Percentiles rank a stretch among this genome's conserved stretches.
These are phyloP conservation scores for Kodamaea sp. DNA, from an alignment of 1,139 yeast species.

Conservation along the genomic window DNA sequence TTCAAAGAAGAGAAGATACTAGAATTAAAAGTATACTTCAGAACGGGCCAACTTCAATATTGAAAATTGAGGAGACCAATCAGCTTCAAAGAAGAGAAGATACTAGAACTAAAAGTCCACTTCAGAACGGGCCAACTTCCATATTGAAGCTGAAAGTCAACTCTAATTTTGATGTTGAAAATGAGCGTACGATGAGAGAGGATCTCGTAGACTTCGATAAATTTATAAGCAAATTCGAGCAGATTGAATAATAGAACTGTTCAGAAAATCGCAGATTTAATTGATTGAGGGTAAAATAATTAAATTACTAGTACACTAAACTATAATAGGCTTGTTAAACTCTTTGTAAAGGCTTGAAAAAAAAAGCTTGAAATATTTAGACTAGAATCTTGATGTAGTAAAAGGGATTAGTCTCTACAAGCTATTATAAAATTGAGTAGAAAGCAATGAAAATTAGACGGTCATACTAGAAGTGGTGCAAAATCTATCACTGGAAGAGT, in stretches of 20 bases:
- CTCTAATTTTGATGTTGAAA: conserved; percentile 20
- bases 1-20: background rate
- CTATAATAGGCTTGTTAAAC: background rate
- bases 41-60: conserved; percentile 13
- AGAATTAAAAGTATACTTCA: background rate
- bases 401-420: too few relatives aligned
- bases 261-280: conserved; percentile 15
- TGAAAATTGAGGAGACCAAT: conserved; percentile 10
- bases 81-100: background rate
- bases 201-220: conserved; percentile 17
- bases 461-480: too few relatives aligned
- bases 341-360: too few relatives aligned
- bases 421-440: too few relatives aligned
- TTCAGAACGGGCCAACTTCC: conserved; percentile 7
- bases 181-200: conserved; percentile 13
- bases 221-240: conserved; percentile 21
- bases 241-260: conserved; percentile 17
- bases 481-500: too few relatives aligned
- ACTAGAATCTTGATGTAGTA: too few relatives aligned
- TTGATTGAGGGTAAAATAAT: conserved; percentile 17
- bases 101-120: conserved; percentile 1
- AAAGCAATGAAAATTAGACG: too few relatives aligned
- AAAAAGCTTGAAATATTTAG: too few relatives aligned
- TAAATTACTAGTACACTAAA: conserved; percentile 17
- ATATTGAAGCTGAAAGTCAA: conserved; percentile 23